Evolutionary conservation across 306 rosid species (phyloP), one percentile per base, ranked within the genome.

Genomic region (Phaseolus lunatus): DNA sequence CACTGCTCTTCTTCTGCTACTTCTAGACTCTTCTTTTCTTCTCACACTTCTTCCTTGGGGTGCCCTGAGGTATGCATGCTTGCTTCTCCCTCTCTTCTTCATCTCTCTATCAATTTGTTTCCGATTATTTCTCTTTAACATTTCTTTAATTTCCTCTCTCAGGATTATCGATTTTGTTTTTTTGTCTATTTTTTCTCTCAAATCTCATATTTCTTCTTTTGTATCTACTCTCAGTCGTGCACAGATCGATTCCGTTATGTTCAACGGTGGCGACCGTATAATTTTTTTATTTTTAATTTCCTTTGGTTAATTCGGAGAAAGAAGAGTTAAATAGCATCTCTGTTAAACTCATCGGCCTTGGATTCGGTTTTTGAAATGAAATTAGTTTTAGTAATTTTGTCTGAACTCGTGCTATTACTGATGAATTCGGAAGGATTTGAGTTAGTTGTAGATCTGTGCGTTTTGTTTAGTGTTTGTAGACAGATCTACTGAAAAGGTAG

Each of bases 41-140:
- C 39, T 7, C 7, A 47, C 58, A 7, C 39, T 37, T 8, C 10
- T 39, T 59, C 59, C 9, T 14, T 39, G 86, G 86, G 90, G 90
- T 82, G 37, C 8, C 73, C 90, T 87, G 88, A 84, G 90, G 90
- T 87, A 77, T 24, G 44, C 29, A 5, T 16, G 18, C 44, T 7
- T 0, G 0, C 0, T 0, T 8, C 54, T 22, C 26, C 24, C 48
- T 43, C 4, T 10, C 16, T 22, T 23, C 23, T 26, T 16, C 7
- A 41, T n/a, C 11, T 3, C 14, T 12, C 1, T 2, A 0, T 58
- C 19, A 9, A 39, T 39, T 37, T 15, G 1, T 13, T 13, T 18
- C 19, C 66, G 35, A 57, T 12, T 11, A 33, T 39, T 5, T 0
- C n/a, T 64, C 9, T 5, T 56, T 23, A 20, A 20, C 26, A 9